Evolutionary conservation across 2,329 filamentous ascomycete genomes (phyloP).

Genomic region (Calonectria montana): DNA sequence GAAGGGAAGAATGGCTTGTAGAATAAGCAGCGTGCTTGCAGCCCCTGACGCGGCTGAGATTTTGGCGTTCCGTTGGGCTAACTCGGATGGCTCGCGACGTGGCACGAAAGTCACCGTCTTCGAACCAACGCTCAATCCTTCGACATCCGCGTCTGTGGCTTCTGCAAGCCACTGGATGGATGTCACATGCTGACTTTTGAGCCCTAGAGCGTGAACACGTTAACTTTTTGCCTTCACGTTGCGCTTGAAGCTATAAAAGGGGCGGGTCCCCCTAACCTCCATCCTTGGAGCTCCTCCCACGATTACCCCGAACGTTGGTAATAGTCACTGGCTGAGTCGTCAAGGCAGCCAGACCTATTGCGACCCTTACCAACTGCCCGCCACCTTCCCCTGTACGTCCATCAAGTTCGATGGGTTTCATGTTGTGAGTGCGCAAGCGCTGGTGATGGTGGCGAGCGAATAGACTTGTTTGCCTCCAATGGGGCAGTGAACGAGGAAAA

Average conservation of each 20-base stretch:
- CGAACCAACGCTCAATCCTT: constrained; percentile 64
- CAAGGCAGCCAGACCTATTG: constrained; percentile 66
- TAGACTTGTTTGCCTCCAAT: not conserved
- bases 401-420: constrained; percentile 61
- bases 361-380: constrained; percentile 69
- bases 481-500: not conserved
- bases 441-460: constrained; percentile 5
- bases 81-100: constrained; percentile 49
- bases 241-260: not conserved
- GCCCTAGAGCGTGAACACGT: constrained; percentile 51
- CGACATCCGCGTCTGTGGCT: constrained; percentile 61
- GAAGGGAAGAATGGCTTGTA: constrained; percentile 71
- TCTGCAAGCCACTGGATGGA: constrained; percentile 65
- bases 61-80: constrained; percentile 56
- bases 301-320: constrained; percentile 66
- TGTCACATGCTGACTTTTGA: constrained; percentile 71
- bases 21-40: constrained; percentile 66
- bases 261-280: constrained; percentile 41
- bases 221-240: not conserved
- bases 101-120: constrained; percentile 61
- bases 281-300: constrained; percentile 42
- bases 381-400: constrained; percentile 71
- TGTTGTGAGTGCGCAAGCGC: not conserved
- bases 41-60: constrained; percentile 62
- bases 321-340: constrained; percentile 65